Evolutionary conservation across 257 asterid species (phyloP).

Genomic region (Gentiana straminea): DNA sequence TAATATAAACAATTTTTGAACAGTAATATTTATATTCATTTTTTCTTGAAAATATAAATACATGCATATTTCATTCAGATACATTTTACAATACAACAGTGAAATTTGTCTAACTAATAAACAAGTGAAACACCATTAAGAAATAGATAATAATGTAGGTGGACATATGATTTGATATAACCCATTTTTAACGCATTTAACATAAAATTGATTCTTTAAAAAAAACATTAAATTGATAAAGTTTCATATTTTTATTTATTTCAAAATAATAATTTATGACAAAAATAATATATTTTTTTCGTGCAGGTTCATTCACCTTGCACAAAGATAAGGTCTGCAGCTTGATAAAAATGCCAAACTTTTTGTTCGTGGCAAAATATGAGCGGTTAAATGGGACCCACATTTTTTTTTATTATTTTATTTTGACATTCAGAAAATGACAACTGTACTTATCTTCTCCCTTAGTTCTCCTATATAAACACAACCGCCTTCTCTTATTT

Average conservation of each 20-base stretch:
- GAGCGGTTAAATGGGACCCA: slow-evolving; percentile 34
- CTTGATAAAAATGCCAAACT: slow-evolving; percentile 20
- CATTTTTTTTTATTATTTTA: neutral
- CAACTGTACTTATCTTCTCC: slow-evolving; percentile 37
- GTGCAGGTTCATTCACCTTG: slow-evolving; percentile 35
- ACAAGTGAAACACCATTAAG: too few species aligned
- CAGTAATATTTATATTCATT: too few species aligned
- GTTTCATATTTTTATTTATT: too few species aligned
- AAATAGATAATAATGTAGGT: neutral
- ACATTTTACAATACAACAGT: too few species aligned
- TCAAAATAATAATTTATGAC: too few species aligned
- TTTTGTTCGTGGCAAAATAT: slow-evolving; percentile 37
- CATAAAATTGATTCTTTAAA: neutral
- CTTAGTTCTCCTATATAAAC: slow-evolving; percentile 26
- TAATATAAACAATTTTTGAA: too few species aligned
- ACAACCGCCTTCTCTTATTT: slow-evolving; percentile 15
- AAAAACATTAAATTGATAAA: neutral
- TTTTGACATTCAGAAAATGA: slow-evolving; percentile 26
- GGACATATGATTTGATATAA: neutral
- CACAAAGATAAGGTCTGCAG: slow-evolving; percentile 44
- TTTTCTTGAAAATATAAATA: neutral
- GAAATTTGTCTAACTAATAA: too few species aligned
- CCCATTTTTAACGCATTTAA: neutral
- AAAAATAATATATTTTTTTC: too few species aligned
- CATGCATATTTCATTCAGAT: too few species aligned